These are phyloP conservation scores for Juncus effusus DNA, from an alignment of 176 grass and related monocot species.

Conservation along the genomic window DNA sequence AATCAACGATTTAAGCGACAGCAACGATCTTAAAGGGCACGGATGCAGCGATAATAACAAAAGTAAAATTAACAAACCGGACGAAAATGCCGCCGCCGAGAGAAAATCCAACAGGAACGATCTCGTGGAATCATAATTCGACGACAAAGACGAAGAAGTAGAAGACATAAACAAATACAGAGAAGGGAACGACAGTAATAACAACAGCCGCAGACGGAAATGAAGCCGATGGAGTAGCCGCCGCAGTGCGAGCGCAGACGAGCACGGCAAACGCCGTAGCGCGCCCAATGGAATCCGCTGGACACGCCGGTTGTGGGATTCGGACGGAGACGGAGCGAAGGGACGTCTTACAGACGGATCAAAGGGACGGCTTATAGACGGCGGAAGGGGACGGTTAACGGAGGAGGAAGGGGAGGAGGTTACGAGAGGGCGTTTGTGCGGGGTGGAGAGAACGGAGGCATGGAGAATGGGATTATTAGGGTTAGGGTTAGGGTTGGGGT, in stretches of 20 bases:
- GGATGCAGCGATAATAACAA: constrained; percentile 59
- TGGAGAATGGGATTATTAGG: background rate
- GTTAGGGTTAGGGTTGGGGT: constrained; percentile 18
- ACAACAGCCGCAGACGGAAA: constrained; percentile 63
- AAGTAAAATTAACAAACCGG: constrained; percentile 59
- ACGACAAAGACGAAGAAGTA: constrained; percentile 15
- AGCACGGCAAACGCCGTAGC: constrained; percentile 18
- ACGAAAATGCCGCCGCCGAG: constrained; percentile 85
- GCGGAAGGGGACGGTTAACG: constrained; percentile 31
- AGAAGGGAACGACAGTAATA: constrained; percentile 61
- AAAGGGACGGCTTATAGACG: constrained; percentile 65
- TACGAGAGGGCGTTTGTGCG: constrained; percentile 28
- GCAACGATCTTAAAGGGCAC: constrained; percentile 57
- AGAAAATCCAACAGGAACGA: constrained; percentile 91
- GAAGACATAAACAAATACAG: constrained; percentile 52
- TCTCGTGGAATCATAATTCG: constrained; percentile 20
- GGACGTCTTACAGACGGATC: constrained; percentile 42
- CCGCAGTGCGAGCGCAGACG: constrained; percentile 39
- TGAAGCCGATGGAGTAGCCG: constrained; percentile 66
- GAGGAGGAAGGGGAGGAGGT: constrained; percentile 19
- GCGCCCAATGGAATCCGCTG: constrained; percentile 29
- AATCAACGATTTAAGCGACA: constrained; percentile 33
- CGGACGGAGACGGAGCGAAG: constrained; percentile 31
- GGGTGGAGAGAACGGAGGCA: constrained; percentile 24
- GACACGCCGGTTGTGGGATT: constrained; percentile 37